These are phyloP conservation scores for Parathielavia appendiculata DNA, from an alignment of 495 filamentous ascomycete species.

Conservation along the genomic window DNA sequence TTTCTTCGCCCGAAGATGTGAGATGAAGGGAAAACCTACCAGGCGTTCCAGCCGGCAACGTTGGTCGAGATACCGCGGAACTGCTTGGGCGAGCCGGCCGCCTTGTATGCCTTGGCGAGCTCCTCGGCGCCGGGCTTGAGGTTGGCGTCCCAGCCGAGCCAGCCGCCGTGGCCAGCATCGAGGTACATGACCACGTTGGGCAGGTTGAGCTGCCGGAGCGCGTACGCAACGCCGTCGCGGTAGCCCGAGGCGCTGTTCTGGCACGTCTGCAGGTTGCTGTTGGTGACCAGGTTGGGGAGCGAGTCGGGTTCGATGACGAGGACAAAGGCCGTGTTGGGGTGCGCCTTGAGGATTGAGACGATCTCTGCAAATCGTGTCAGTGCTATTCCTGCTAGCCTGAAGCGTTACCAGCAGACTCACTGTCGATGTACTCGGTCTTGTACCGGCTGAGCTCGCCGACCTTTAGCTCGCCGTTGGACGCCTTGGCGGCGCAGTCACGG, in stretches of 20 bases:
- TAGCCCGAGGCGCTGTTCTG: constrained; percentile 58
- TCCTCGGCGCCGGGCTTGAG: constrained; percentile 64
- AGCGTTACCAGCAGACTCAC: constrained; percentile 34
- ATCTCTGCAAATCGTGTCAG: constrained; percentile 47
- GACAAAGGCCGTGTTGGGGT: constrained; percentile 50
- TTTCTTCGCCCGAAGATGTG: neutral
- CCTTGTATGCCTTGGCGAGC: constrained; percentile 61
- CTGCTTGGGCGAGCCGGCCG: constrained; percentile 57
- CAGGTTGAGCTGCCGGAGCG: constrained; percentile 63
- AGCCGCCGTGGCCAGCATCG: constrained; percentile 76
- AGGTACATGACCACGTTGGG: constrained; percentile 80
- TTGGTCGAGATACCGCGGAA: constrained; percentile 74
- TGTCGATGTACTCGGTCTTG: constrained; percentile 65
- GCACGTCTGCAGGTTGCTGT: constrained; percentile 59
- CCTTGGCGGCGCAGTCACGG: constrained; percentile 71
- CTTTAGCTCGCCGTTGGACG: constrained; percentile 70
- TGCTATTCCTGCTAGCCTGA: constrained; percentile 10
- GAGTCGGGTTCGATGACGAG: constrained; percentile 71
- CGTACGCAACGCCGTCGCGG: constrained; percentile 65
- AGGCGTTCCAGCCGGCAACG: constrained; percentile 73
- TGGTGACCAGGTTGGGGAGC: constrained; percentile 76
- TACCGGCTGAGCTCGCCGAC: constrained; percentile 60
- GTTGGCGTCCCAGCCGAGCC: constrained; percentile 80
- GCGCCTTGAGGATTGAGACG: constrained; percentile 48
- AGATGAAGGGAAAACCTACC: constrained; percentile 31